Evolutionary conservation across 78 protist genomes (phyloP).

Genomic region (Chrysochromulina tobinii): DNA sequence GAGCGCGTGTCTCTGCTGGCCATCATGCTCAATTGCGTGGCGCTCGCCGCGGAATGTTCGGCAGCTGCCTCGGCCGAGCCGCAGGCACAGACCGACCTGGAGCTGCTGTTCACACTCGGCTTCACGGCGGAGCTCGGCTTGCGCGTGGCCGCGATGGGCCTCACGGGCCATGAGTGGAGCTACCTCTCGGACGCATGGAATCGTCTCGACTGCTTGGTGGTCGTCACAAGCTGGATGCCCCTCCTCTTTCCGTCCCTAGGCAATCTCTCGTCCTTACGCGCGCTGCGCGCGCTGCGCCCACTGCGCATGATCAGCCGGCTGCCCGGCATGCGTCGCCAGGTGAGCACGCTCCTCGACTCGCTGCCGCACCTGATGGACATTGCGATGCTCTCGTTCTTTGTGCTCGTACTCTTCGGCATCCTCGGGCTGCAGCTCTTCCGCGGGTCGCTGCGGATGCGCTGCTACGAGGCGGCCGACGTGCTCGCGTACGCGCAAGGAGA

Average conservation of each 20-base stretch:
- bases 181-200: neutral
- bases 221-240: neutral
- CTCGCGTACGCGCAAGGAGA: too few relatives aligned
- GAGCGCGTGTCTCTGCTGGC: too few relatives aligned
- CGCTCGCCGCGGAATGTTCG: too few relatives aligned
- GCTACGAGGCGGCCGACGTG: neutral
- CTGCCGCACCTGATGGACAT: neutral
- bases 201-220: neutral
- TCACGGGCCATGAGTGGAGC: too few relatives aligned
- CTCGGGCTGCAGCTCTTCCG: neutral
- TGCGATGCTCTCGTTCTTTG: neutral
- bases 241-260: neutral
- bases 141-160: neutral
- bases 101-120: neutral
- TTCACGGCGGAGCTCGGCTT: neutral
- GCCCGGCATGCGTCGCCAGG: neutral
- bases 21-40: too few relatives aligned
- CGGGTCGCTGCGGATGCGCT: neutral
- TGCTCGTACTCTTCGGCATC: neutral
- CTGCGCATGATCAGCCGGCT: neutral
- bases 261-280: neutral
- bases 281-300: slow-evolving; percentile 12
- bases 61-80: too few relatives aligned
- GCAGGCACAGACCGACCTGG: neutral
- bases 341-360: neutral